These are phyloP conservation scores for Alectoria sarmentosa DNA, from an alignment of 495 filamentous ascomycete genomes.

Conservation along the genomic window DNA sequence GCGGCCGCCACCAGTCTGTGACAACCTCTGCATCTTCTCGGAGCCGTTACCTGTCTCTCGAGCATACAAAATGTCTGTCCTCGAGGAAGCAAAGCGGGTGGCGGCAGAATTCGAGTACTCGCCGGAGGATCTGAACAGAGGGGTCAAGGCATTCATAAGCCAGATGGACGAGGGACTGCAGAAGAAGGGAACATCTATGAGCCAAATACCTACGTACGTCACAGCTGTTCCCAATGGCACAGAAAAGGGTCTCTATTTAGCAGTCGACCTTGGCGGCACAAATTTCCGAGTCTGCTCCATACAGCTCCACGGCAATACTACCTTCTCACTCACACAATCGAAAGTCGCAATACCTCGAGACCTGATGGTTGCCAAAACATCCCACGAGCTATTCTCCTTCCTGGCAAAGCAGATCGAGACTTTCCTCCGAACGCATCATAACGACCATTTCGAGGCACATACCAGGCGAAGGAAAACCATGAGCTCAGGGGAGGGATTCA, in stretches of 20 bases:
- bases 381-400: conserved; percentile 86
- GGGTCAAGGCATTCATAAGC: conserved; percentile 74
- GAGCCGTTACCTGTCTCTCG: conserved; percentile 21
- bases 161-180: conserved; percentile 84
- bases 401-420: conserved; percentile 82
- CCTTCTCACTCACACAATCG: conserved; percentile 82
- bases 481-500: conserved; percentile 45
- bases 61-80: conserved; percentile 44
- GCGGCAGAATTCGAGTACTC: conserved; percentile 82
- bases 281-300: conserved; percentile 98
- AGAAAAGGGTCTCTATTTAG: conserved; percentile 94
- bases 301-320: conserved; percentile 82
- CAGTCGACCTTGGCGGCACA: conserved; percentile 93
- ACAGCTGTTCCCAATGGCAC: conserved; percentile 95
- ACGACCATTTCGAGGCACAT: conserved; percentile 76
- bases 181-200: conserved; percentile 71
- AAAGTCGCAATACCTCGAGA: conserved; percentile 87
- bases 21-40: conserved; percentile 16
- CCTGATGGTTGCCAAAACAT: conserved; percentile 82
- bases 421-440: conserved; percentile 83
- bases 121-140: conserved; percentile 68
- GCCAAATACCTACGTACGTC: conserved; percentile 95
- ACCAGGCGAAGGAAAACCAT: conserved; percentile 50
- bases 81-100: conserved; percentile 68
- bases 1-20: conserved; percentile 14